Evolutionary conservation across 768 basidiomycete genomes (phyloP).

Genomic region (Asterophora lycoperdoides): DNA sequence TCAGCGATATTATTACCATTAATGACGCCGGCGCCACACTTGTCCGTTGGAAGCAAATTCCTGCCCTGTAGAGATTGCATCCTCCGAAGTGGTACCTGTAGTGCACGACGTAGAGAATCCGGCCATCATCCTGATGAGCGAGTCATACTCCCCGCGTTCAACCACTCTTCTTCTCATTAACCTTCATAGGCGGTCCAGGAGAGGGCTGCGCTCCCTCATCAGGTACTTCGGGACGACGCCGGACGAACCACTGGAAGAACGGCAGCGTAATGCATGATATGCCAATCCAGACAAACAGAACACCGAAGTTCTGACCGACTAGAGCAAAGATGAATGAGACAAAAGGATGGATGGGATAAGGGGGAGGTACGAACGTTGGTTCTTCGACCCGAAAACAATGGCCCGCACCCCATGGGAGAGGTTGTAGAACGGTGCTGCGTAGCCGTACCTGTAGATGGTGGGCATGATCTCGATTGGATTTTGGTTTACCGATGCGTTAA

Average conservation of each 20-base stretch:
- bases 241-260: conserved; percentile 38
- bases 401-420: conserved; percentile 49
- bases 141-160: no score
- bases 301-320: conserved; percentile 53
- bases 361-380: conserved; percentile 34
- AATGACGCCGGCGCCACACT: no score
- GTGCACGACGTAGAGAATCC: no score
- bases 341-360: background rate
- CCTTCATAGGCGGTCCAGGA: no score
- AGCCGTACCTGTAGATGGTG: conserved; percentile 47
- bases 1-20: no score
- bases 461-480: conserved; percentile 48
- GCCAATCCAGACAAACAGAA: conserved; percentile 45
- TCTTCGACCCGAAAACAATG: conserved; percentile 51
- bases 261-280: conserved; percentile 48
- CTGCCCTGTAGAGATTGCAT: no score
- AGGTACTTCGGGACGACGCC: conserved; percentile 1
- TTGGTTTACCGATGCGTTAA: conserved; percentile 45
- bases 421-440: conserved; percentile 59
- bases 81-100: no score
- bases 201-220: background rate
- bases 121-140: no score
- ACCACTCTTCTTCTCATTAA: no score
- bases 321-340: background rate
- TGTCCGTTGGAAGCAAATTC: no score